Percentiles rank a stretch among this genome's conserved stretches.
phyloP scores from a whole-genome alignment of 1,284 basidiomycete genomes.

The Rhodotorula sp. region DNA sequence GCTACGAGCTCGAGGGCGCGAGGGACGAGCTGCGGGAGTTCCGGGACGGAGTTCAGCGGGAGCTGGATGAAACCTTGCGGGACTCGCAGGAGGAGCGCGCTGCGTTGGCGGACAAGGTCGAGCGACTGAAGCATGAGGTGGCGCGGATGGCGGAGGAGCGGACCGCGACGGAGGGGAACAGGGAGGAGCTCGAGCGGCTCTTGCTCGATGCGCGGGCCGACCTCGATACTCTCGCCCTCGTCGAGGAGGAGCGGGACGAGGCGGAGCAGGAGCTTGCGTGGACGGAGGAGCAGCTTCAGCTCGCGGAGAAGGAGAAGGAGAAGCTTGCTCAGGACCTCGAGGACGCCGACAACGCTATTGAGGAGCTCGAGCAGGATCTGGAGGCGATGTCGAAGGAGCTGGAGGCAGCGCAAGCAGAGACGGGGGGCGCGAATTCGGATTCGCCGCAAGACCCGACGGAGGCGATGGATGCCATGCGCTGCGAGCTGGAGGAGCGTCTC shows the following conservation, averaged over 20 bases:
- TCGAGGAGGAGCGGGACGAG: slow-evolving; percentile 12
- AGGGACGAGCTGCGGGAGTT: slow-evolving; percentile 10
- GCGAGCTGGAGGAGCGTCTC: neutral
- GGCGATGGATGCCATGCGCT: neutral
- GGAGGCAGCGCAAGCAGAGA: neutral
- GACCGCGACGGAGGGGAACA: slow-evolving; percentile 3
- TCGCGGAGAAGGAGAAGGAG: neutral
- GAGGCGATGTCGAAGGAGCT: neutral
- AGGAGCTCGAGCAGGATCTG: neutral
- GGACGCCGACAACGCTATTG: slow-evolving; percentile 3
- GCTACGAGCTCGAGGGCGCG: slow-evolving; percentile 19
- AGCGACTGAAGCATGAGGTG: slow-evolving; percentile 14
- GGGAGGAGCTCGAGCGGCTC: slow-evolving; percentile 7
- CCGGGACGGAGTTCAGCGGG: neutral
- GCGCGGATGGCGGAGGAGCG: slow-evolving; percentile 10
- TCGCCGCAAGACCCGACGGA: neutral
- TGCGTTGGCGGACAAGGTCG: neutral
- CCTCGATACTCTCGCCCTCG: neutral
- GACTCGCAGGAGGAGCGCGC: slow-evolving; percentile 2
- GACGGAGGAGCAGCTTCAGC: slow-evolving; percentile 17
- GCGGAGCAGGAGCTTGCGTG: slow-evolving; percentile 24
- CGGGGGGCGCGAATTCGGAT: neutral
- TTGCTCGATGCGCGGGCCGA: slow-evolving; percentile 5
- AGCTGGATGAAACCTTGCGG: neutral
- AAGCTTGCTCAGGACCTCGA: neutral